A percentile compares a stretch with the other conserved stretches of the same genome.
Evolutionary conservation across 2,329 filamentous ascomycete genomes (phyloP).

Genomic region (Chaetomium globosum): DNA sequence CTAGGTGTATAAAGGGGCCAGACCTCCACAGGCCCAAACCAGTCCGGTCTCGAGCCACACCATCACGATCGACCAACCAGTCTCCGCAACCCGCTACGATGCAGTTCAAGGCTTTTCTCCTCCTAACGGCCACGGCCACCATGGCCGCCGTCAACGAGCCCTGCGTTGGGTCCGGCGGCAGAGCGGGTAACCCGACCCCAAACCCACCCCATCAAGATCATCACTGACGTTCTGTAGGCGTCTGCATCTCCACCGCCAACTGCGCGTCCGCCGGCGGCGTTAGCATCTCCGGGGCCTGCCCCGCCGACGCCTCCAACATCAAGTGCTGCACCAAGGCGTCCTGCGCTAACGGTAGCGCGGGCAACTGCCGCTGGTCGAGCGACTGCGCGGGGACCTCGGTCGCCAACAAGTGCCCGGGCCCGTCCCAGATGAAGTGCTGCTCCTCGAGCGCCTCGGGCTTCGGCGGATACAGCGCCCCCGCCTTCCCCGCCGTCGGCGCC

Average conservation of each 20-base stretch:
- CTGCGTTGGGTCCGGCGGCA: constrained; percentile 31
- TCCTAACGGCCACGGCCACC: constrained; percentile 26
- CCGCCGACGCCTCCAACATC: constrained; percentile 44
- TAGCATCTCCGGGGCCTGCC: constrained; percentile 45
- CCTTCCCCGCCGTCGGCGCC: constrained; percentile 42
- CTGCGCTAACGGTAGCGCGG: constrained; percentile 42
- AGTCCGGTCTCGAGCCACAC: background rate
- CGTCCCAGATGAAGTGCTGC: constrained; percentile 47
- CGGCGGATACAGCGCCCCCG: constrained; percentile 43
- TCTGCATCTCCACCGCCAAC: constrained; percentile 35
- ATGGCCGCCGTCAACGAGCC: constrained; percentile 33
- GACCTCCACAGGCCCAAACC: background rate
- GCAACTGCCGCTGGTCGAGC: constrained; percentile 46
- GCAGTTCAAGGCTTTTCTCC: constrained; percentile 18
- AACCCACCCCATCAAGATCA: background rate
- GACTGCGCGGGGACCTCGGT: constrained; percentile 43
- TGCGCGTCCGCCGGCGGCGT: constrained; percentile 46
- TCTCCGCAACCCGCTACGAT: background rate
- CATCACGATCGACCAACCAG: background rate
- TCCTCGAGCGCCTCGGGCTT: constrained; percentile 40
- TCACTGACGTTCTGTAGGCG: background rate
- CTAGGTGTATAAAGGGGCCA: background rate
- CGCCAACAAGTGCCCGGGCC: constrained; percentile 45
- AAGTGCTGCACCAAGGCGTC: constrained; percentile 49
- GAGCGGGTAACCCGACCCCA: constrained; percentile 21